Evolutionary conservation across 345 rosid species (phyloP).

Genomic region (Lepidium didymum): DNA sequence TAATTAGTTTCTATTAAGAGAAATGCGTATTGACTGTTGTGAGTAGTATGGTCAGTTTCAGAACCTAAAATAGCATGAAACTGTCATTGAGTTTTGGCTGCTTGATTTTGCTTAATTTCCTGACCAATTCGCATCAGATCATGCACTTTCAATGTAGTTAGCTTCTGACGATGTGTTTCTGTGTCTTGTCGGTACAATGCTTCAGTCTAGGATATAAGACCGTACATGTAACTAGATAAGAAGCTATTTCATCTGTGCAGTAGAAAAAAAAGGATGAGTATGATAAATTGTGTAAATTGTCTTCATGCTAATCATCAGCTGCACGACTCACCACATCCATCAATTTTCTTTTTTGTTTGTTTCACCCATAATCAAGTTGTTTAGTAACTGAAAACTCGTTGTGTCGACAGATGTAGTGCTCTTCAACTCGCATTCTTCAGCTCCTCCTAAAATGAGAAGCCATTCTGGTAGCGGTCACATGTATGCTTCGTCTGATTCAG

Average conservation of each 20-base stretch:
- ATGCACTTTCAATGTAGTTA: neutral
- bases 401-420: slow-evolving; percentile 52
- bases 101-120: neutral
- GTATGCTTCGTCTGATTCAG: slow-evolving; percentile 61
- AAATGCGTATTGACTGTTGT: neutral
- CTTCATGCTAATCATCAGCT: neutral
- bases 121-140: neutral
- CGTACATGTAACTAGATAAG: neutral
- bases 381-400: neutral
- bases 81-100: neutral
- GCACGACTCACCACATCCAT: neutral
- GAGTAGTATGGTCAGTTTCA: neutral
- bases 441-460: slow-evolving; percentile 34
- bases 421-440: slow-evolving; percentile 50
- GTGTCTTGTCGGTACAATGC: neutral
- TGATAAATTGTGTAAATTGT: neutral
- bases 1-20: neutral
- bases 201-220: neutral
- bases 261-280: neutral
- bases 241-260: neutral
- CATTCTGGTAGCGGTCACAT: slow-evolving; percentile 48
- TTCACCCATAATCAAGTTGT: neutral
- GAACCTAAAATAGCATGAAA: neutral
- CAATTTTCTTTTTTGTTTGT: neutral
- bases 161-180: neutral